Evolutionary conservation across 176 grass and related monocot species (phyloP).

Genomic region (Raddia guianensis): DNA sequence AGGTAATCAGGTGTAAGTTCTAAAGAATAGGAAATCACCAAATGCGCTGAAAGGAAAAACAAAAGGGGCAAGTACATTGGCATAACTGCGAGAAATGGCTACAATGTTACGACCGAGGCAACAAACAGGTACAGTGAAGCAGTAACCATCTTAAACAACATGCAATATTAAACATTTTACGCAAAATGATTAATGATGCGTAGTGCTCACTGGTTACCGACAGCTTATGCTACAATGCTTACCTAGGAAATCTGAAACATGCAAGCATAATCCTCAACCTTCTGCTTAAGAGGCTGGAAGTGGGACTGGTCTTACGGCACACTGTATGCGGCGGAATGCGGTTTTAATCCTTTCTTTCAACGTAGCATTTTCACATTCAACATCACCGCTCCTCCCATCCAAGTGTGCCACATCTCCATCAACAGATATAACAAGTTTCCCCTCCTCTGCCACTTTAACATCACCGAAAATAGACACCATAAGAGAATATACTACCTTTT

Average conservation of each 20-base stretch:
- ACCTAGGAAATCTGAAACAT: neutral
- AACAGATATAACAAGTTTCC: constrained; percentile 66
- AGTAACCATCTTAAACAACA: neutral
- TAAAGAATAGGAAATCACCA: neutral
- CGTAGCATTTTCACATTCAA: constrained; percentile 64
- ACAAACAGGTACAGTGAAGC: neutral
- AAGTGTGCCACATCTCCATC: constrained; percentile 67
- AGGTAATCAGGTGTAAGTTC: neutral
- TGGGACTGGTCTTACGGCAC: constrained; percentile 75
- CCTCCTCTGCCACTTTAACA: constrained; percentile 79
- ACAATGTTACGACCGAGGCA: constrained; percentile 16
- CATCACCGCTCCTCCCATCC: constrained; percentile 70
- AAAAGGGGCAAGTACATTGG: neutral
- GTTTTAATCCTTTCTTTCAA: constrained; percentile 76
- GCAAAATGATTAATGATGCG: no score
- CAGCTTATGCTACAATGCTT: neutral
- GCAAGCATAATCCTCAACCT: constrained; percentile 4
- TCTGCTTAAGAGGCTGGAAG: constrained; percentile 52
- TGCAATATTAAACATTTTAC: neutral
- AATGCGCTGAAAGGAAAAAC: neutral
- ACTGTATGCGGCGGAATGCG: constrained; percentile 69
- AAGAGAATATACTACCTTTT: constrained; percentile 69
- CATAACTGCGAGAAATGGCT: neutral
- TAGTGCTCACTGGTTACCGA: neutral
- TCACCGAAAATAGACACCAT: constrained; percentile 86